Base-by-base conservation (phyloP, 768 basidiomycete genomes). In the Termitomyces sp. region DNA sequence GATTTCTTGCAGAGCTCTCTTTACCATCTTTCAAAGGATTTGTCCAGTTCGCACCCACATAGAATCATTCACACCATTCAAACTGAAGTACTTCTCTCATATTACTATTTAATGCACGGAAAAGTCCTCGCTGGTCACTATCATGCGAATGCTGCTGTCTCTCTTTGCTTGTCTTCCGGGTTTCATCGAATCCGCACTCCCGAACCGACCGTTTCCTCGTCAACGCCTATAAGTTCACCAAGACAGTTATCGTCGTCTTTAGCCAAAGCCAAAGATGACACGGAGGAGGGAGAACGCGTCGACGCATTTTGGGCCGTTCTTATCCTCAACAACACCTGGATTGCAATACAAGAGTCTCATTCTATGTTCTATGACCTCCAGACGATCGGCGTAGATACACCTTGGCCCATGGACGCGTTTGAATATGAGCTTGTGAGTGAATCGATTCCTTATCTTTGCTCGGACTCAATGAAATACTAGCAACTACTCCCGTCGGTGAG, bases 41-140 rank as follows among this genome's bases (percentile, higher is more conserved):
- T 79, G 7, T 68, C 75, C 13, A 69, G 71, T 18, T 72, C 72
- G 16, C 79, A 80, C 22, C 73, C 74, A 26, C 68, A 70, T 9
- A 64, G 59, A 51, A 71, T 76, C 14, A 61, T 81, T 26, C 72
- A 80, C 22, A 66, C 72, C 22, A 70, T 83, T 18, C 81, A 83
- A 59, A 71, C 78, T 0, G 79, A 85, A 49, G 69, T 86, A 0
- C 71, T 87, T 14, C 70, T 87, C 27, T 74, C 81, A 0, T 73
- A 74, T 52, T 84, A 81, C 63, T 81, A 81, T 67, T 75, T 83
- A 53, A 71, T 71, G 50, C 70, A 73, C 22, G 79, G 76, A 31
- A 72, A 80, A 18, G 64, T 72, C 8, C 67, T 83, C 64, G 62
- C 59, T 72, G 85, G 81, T 1, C 73, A 72, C 44, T 84, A 83